A percentile compares a stretch with the other conserved stretches of the same genome.
phyloP scores from a whole-genome alignment of 768 basidiomycete genomes.

The Auricularia heimuer region DNA sequence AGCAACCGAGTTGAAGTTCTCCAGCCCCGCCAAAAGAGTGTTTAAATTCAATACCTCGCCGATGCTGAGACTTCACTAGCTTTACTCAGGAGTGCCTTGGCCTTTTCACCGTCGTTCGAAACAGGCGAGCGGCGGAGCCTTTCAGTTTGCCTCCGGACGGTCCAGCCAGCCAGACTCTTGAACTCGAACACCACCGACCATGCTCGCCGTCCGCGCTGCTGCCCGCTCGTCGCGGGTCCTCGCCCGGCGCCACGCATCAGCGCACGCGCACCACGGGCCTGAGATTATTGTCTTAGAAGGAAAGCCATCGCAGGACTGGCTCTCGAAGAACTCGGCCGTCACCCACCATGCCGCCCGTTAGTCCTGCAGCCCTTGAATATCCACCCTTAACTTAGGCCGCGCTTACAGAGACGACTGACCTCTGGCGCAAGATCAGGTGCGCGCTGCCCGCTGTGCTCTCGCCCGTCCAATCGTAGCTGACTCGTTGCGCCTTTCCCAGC shows the following conservation, averaged over 20 bases:
- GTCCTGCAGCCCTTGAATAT: neutral
- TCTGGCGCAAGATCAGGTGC: slow-evolving; percentile 77
- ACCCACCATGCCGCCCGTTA: neutral
- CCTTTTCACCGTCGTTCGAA: too few species aligned
- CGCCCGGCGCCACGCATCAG: neutral
- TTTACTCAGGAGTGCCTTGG: too few species aligned
- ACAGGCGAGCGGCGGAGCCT: too few species aligned
- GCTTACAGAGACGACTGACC: slow-evolving; percentile 53
- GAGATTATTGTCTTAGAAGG: neutral
- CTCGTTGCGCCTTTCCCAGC: slow-evolving; percentile 26
- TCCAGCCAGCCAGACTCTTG: neutral
- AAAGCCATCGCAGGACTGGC: neutral
- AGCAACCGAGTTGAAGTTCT: too few species aligned
- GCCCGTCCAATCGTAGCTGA: neutral
- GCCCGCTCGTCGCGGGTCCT: neutral
- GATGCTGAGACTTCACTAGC: too few species aligned
- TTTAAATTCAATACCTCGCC: too few species aligned
- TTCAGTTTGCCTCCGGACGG: neutral
- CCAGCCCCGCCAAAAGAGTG: too few species aligned
- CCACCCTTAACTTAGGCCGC: too few species aligned
- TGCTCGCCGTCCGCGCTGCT: neutral
- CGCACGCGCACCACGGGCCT: neutral
- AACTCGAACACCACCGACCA: neutral
- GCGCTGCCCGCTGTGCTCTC: neutral
- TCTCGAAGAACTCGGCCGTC: neutral